Base-by-base conservation (phyloP, 352 stramenopile genomes). In the Phytophthora quininea region DNA sequence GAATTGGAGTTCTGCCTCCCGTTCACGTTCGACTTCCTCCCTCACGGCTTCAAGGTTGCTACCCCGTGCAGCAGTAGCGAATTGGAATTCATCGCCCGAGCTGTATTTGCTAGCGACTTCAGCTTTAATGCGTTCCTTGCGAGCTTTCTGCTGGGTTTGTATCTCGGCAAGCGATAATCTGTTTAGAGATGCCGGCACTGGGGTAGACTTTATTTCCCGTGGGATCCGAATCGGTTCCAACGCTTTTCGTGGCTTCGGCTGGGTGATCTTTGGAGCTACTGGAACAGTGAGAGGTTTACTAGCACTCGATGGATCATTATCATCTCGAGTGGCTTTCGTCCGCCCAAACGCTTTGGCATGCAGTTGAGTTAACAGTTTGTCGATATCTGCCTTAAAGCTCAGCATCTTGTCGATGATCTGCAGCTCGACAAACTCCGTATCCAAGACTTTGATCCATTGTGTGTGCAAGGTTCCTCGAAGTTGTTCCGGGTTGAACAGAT, bases 181-280 rank as follows among this genome's bases (percentile, higher is more conserved):
- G 3, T 96, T 89, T 9, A 97, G 66, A 15, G 70, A 88, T 3
- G 82, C 48, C 11, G 89, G 89, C 1, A 94, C 75, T 0, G 86
- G 84, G 14, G 80, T 89, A 1, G 86, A 82, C 45, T 92, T 93
- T 9, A 93, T 64, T 54, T 93, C 75, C 31, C 92, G 82, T 14
- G 80, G 74, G 53, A 98, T 97, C 6, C 78, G 80, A 29, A 92
- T 84, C 3, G 91, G 91, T 48, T 96, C 89, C 2, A 81, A 69
- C 1, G 85, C 78, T 50, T 80, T 65, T 6, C 84, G 71, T 27
- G 89, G 89, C 43, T 83, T 88, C 12, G 90, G 91, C 54, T 93
- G 86, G 5, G 90, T 97, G 37, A 97, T 86, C 10, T 97, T 97
- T 7, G 91, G 91, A 0, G 83, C 86, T 2, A 91, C 54, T 0